These are phyloP conservation scores for Diaporthe sp. DNA, from an alignment of 2,329 filamentous ascomycete species.

Conservation along the genomic window DNA sequence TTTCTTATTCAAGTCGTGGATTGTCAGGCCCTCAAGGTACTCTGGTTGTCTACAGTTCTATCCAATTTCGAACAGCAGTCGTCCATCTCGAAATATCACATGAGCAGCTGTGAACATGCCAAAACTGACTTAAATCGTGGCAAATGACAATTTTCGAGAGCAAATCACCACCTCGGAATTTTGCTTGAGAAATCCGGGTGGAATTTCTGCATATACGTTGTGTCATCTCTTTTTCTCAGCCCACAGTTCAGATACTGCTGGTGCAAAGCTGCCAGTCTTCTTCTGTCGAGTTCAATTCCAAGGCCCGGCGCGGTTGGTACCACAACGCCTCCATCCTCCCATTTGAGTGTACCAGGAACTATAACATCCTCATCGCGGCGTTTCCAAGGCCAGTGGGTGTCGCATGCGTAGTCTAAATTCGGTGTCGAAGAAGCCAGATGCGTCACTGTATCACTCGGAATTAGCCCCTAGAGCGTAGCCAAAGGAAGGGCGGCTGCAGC, in stretches of 20 bases:
- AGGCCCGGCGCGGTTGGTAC: neutral
- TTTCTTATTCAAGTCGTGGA: neutral
- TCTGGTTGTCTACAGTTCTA: neutral
- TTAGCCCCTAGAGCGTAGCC: neutral
- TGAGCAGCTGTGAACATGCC: neutral
- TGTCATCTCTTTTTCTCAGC: slow-evolving; percentile 49
- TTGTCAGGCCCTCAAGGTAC: neutral
- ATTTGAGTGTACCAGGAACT: slow-evolving; percentile 48
- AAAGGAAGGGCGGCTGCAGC: neutral
- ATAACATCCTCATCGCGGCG: slow-evolving; percentile 53
- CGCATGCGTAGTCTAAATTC: slow-evolving; percentile 55
- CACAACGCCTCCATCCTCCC: slow-evolving; percentile 30
- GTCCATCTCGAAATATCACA: neutral
- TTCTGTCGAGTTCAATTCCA: slow-evolving; percentile 44
- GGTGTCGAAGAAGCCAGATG: slow-evolving; percentile 52
- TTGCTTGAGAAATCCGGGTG: slow-evolving; percentile 47
- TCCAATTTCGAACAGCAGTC: neutral
- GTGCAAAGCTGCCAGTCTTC: slow-evolving; percentile 48
- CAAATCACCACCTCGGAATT: slow-evolving; percentile 46
- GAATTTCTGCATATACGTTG: slow-evolving; percentile 49
- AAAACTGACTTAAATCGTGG: no score
- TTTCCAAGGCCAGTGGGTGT: slow-evolving; percentile 58
- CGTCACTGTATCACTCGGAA: slow-evolving; percentile 42
- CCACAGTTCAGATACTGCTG: slow-evolving; percentile 51
- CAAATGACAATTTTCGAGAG: no score